A percentile compares a stretch with the other conserved stretches of the same genome.
Conservation (phyloP, 768 basidiomycete species). For the Lactarius quietus region DNA sequence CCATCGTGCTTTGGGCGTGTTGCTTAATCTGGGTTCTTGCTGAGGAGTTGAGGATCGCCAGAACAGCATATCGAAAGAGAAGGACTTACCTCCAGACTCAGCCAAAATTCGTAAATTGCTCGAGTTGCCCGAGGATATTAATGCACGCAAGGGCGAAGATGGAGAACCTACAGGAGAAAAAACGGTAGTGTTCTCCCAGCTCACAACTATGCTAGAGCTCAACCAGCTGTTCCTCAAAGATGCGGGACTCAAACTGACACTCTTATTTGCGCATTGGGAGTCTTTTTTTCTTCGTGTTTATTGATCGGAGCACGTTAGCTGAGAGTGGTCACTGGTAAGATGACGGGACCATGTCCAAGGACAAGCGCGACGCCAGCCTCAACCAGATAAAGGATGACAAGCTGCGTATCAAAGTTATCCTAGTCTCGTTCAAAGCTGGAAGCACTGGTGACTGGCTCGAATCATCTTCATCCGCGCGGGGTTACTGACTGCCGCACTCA, state of each 20-base stretch:
- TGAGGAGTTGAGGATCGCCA: conserved; percentile 95
- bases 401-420: conserved; percentile 65
- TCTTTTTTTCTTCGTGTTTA: conserved; percentile 24
- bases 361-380: conserved; percentile 71
- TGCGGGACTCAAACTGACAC: no score
- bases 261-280: conserved; percentile 85
- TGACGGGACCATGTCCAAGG: conserved; percentile 81
- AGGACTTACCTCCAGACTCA: conserved; percentile 58
- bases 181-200: conserved; percentile 95
- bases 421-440: conserved; percentile 96
- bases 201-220: conserved; percentile 83
- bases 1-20: conserved; percentile 79
- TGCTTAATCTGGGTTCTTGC: conserved; percentile 89
- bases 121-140: conserved; percentile 63
- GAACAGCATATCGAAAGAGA: conserved; percentile 53
- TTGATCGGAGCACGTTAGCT: conserved; percentile 11
- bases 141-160: conserved; percentile 47
- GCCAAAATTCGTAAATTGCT: conserved; percentile 87
- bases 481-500: not conserved
- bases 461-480: not conserved
- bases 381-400: conserved; percentile 62
- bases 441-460: conserved; percentile 60
- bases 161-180: conserved; percentile 53
- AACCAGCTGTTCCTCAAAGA: conserved; percentile 79
- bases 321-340: conserved; percentile 44